Percentiles rank a stretch among this genome's conserved stretches.
phyloP scores from a whole-genome alignment of 495 filamentous ascomycete genomes.

The Hypoxylon subgilvum region DNA sequence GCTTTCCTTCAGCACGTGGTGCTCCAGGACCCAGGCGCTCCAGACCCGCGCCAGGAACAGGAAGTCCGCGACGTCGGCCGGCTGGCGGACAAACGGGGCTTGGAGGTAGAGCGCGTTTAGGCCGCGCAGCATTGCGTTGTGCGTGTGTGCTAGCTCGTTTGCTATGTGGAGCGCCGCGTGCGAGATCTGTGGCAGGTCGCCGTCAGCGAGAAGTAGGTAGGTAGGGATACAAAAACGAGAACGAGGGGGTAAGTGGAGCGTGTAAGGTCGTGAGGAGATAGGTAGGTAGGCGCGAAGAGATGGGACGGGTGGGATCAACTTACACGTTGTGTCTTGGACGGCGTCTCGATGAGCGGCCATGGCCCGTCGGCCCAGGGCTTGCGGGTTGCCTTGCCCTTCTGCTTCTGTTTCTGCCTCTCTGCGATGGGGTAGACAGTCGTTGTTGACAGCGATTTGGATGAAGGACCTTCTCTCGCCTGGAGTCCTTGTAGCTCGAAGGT shows the following conservation, averaged over 20 bases:
- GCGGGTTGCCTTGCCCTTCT: neutral
- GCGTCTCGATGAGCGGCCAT: constrained; percentile 43
- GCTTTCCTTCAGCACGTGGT: constrained; percentile 45
- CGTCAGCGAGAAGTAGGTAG: neutral
- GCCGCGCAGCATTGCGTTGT: constrained; percentile 56
- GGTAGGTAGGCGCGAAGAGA: too few species aligned
- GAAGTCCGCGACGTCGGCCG: constrained; percentile 48
- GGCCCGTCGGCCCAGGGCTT: constrained; percentile 47
- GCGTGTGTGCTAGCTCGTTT: constrained; percentile 51
- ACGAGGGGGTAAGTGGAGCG: neutral
- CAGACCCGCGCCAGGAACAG: constrained; percentile 45
- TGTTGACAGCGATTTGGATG: neutral
- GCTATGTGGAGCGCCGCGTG: constrained; percentile 43
- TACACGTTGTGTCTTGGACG: constrained; percentile 34
- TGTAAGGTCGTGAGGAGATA: too few species aligned
- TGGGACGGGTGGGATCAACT: too few species aligned
- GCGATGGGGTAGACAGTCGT: neutral
- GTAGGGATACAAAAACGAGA: neutral
- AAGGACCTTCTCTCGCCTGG: too few species aligned
- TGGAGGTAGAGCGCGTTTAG: constrained; percentile 59
- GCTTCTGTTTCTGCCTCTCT: neutral
- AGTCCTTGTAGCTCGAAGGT: neutral
- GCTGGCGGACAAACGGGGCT: constrained; percentile 46
- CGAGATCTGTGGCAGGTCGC: constrained; percentile 15
- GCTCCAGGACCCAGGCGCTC: constrained; percentile 39